These are phyloP conservation scores for Saccharomyces hybrid DNA, from an alignment of 1,139 yeast genomes.

Conservation along the genomic window DNA sequence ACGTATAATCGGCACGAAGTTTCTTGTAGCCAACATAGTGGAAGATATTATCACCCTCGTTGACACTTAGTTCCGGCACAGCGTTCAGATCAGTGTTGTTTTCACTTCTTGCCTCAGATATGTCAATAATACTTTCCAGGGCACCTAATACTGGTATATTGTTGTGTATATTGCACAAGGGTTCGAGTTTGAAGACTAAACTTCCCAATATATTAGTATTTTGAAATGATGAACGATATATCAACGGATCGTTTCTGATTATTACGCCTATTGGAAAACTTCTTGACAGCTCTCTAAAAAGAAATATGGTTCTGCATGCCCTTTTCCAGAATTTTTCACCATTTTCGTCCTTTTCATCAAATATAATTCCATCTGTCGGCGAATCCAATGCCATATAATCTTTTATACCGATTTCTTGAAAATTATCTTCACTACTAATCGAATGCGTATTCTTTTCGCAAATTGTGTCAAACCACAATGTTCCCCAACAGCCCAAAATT, in stretches of 20 bases:
- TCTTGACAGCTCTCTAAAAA: slow-evolving; percentile 26
- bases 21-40: slow-evolving; percentile 30
- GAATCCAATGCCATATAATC: slow-evolving; percentile 52
- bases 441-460: slow-evolving; percentile 36
- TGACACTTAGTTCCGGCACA: slow-evolving; percentile 22
- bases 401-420: slow-evolving; percentile 50
- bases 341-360: slow-evolving; percentile 35
- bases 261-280: slow-evolving; percentile 20
- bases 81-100: slow-evolving; percentile 17
- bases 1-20: slow-evolving; percentile 22
- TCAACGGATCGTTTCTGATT: slow-evolving; percentile 12
- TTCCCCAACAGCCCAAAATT: slow-evolving; percentile 82
- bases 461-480: slow-evolving; percentile 60
- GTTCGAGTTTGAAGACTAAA: slow-evolving; percentile 21
- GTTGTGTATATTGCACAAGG: neutral
- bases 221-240: slow-evolving; percentile 8
- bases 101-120: slow-evolving; percentile 19
- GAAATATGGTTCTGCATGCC: slow-evolving; percentile 25
- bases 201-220: slow-evolving; percentile 15
- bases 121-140: slow-evolving; percentile 8
- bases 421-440: slow-evolving; percentile 40
- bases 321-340: slow-evolving; percentile 32
- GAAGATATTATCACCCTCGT: slow-evolving; percentile 26
- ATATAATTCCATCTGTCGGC: slow-evolving; percentile 57
- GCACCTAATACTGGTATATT: neutral